phyloP scores from a whole-genome alignment of 1,284 basidiomycete species.

The Moniliophthora roreri region DNA sequence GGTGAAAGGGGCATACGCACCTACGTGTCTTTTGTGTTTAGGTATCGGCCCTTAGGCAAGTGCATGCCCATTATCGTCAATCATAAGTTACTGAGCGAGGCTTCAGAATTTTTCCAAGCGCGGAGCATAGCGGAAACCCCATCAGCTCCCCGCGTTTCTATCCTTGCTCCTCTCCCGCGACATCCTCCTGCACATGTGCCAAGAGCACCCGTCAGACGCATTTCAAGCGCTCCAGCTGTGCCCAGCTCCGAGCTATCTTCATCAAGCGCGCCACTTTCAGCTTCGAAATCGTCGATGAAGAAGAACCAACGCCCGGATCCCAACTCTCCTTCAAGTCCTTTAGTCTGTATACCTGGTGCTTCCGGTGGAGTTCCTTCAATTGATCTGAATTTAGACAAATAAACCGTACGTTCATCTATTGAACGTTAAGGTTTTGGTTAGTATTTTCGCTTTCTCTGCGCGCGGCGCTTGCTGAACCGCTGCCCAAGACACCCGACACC shows the following conservation, averaged over 20 bases:
- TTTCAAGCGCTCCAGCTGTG: constrained; percentile 29
- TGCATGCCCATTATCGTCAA: not conserved
- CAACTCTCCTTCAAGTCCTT: no score
- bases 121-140: constrained; percentile 41
- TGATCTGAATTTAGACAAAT: no score
- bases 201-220: constrained; percentile 21
- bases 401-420: no score
- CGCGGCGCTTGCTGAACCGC: not conserved
- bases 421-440: no score
- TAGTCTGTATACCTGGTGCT: no score
- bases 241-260: constrained; percentile 14
- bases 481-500: not conserved
- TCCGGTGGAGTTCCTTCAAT: no score
- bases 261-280: constrained; percentile 6
- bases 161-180: constrained; percentile 12
- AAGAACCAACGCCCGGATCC: no score
- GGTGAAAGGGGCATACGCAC: constrained; percentile 35
- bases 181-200: no score
- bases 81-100: not conserved
- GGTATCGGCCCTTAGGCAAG: constrained; percentile 54
- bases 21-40: constrained; percentile 59
- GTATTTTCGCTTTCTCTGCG: not conserved
- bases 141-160: constrained; percentile 14
- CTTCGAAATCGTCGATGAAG: not conserved
- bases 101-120: constrained; percentile 39